Percentiles rank a stretch among this genome's conserved stretches.
These are phyloP conservation scores for Sporobolomyces phaffii DNA, from an alignment of 768 basidiomycete species.

Conservation along the genomic window DNA sequence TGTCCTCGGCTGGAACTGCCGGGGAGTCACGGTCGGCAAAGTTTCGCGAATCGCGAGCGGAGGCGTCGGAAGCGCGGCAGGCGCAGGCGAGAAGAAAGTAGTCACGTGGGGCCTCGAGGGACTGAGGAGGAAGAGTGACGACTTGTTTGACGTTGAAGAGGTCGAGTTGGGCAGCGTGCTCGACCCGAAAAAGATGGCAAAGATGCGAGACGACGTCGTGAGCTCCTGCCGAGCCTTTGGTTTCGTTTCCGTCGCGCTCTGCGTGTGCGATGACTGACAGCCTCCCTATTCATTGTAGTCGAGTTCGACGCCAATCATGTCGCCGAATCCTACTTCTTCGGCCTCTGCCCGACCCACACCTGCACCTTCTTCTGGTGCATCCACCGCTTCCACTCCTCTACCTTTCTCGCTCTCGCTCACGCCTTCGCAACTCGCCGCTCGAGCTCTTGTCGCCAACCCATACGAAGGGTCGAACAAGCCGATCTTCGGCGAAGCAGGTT, in stretches of 20 bases:
- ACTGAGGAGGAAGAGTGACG: conserved; percentile 31
- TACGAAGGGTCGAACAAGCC: conserved; percentile 50
- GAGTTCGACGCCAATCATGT: no score
- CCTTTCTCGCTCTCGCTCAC: conserved; percentile 86
- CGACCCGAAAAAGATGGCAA: neutral
- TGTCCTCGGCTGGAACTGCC: neutral
- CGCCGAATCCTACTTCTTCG: neutral
- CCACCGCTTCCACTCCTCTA: conserved; percentile 59
- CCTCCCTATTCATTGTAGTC: no score
- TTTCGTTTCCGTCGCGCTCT: neutral
- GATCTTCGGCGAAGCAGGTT: conserved; percentile 22
- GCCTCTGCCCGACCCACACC: neutral
- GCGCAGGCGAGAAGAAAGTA: conserved; percentile 12
- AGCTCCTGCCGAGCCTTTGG: neutral
- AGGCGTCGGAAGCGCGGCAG: neutral
- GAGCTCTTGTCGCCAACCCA: conserved; percentile 77
- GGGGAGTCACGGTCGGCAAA: neutral
- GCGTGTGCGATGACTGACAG: no score
- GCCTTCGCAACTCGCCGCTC: conserved; percentile 67
- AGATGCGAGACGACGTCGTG: neutral
- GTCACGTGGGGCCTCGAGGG: conserved; percentile 44
- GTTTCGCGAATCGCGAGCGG: neutral
- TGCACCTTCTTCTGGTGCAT: neutral
- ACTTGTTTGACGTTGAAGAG: neutral
- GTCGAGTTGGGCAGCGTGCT: conserved; percentile 12